Conservation (phyloP, 371 early-diverging fungal genomes). For the Apophysomyces elegans region DNA sequence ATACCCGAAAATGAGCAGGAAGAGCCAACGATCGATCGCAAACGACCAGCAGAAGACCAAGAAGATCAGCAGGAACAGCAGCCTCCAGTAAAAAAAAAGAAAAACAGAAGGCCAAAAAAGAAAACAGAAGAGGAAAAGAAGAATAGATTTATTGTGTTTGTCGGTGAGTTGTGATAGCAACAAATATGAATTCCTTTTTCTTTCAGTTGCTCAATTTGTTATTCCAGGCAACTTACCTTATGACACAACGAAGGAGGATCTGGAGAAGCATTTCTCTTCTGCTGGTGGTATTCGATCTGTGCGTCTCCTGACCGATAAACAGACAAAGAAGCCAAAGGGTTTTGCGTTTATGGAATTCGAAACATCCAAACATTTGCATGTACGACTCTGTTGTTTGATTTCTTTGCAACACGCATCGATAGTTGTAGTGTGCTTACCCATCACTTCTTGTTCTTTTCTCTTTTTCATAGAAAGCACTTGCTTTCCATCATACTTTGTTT, state of each 20-base stretch:
- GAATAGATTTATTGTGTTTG: slow-evolving; percentile 72
- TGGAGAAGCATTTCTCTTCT: slow-evolving; percentile 65
- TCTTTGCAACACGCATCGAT: not conserved
- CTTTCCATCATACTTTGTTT: slow-evolving; percentile 70
- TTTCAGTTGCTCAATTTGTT: not conserved
- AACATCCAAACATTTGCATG: slow-evolving; percentile 57
- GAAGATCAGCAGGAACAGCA: slow-evolving; percentile 19
- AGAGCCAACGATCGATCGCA: slow-evolving; percentile 23
- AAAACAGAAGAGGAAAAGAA: slow-evolving; percentile 28
- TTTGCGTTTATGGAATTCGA: slow-evolving; percentile 81
- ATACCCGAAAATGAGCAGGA: slow-evolving; percentile 20
- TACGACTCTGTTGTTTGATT: slow-evolving; percentile 22
- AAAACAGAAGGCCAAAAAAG: slow-evolving; percentile 21
- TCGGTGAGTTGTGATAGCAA: slow-evolving; percentile 46
- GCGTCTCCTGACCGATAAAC: slow-evolving; percentile 75
- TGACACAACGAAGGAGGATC: slow-evolving; percentile 66
- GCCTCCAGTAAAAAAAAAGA: slow-evolving; percentile 20
- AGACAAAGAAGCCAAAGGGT: slow-evolving; percentile 76
- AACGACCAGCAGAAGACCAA: slow-evolving; percentile 19
- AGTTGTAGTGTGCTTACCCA: too few species aligned
- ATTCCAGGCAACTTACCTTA: slow-evolving; percentile 67
- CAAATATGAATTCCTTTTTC: not conserved
- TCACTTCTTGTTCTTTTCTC: not conserved
- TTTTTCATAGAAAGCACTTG: slow-evolving; percentile 59
- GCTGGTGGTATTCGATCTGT: slow-evolving; percentile 63